Evolutionary conservation across 1,284 basidiomycete genomes (phyloP).

Genomic region (Golubevia sp.): DNA sequence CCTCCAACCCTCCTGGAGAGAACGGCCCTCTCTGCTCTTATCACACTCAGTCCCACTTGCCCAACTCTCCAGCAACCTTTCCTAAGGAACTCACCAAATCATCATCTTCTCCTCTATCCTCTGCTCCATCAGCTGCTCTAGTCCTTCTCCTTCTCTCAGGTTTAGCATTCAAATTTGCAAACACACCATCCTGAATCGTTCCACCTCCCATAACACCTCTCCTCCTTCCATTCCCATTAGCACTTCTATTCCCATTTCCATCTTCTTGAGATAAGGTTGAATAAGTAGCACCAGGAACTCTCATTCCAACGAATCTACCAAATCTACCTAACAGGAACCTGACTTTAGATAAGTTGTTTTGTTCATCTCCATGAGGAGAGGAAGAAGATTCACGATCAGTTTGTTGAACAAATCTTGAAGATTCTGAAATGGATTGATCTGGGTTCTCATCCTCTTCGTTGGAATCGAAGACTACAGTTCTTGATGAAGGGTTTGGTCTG

Average conservation of each 20-base stretch:
- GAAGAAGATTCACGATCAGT: not conserved
- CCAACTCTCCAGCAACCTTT: slow-evolving; percentile 67
- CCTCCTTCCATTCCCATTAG: not conserved
- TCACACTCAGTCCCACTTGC: not conserved
- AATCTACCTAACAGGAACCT: slow-evolving; percentile 46
- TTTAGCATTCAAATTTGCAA: slow-evolving; percentile 91
- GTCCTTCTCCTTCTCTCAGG: slow-evolving; percentile 66
- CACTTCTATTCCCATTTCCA: slow-evolving; percentile 1
- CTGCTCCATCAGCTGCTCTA: slow-evolving; percentile 14
- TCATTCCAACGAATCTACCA: slow-evolving; percentile 53
- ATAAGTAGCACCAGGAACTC: slow-evolving; percentile 54
- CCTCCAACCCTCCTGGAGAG: no score
- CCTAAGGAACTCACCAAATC: slow-evolving; percentile 77
- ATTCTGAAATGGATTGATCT: not conserved
- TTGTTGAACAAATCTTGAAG: not conserved
- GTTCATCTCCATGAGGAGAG: not conserved
- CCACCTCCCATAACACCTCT: slow-evolving; percentile 69
- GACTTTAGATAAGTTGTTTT: slow-evolving; percentile 22
- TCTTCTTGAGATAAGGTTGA: slow-evolving; percentile 19
- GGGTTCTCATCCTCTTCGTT: not conserved
- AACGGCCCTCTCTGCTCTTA: no score
- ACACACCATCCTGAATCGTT: slow-evolving; percentile 88
- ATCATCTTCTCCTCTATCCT: slow-evolving; percentile 70
- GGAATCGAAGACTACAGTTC: not conserved
- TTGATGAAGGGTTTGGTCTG: not conserved